Evolutionary conservation across 306 rosid genomes (phyloP), one percentile per base, ranked within the genome.

Genomic region (Pterocarpus macrocarpus): DNA sequence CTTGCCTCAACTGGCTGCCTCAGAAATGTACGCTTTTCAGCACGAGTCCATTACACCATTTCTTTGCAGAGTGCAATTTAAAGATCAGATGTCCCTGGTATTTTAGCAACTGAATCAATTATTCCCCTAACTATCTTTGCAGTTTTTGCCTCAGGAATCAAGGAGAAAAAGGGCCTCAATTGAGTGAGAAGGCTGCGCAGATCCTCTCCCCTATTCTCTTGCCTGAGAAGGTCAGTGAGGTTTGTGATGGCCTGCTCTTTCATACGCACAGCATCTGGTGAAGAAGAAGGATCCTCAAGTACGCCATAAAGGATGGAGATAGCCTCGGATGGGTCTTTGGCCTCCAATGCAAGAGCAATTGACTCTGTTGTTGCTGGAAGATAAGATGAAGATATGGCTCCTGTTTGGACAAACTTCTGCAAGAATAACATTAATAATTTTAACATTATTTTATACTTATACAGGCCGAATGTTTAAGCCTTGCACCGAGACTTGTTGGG

Each of bases 1-100:
- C 97, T 90, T 15, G 98, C 97, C 85, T 95, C 98, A 78, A 95
- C 97, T 64, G 97, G 80, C 82, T 95, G 98, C 80, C 98, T 84
- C 77, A 92, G 89, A 78, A 95, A 95, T 30, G 98, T 95, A 70
- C 97, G 89, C 86, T 92, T 95, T 84, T 95, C 98, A 16, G 83
- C 90, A 53, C 94, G 97, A 63, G 98, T 91, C 97, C 97, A 95
- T 56, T 81, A 97, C 81, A 95, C 97, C 97, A 93, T 95, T 80
- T 95, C 99, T 84, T 89, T 95, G 84, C 99, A 93, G 7, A 95
- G 91, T 71, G 92, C 72, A 75, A 93, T 91, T 83, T 95, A 97
- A 5, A 95, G 97, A 83, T 92, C 92, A 77, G 97, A 86, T 47
- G 99, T 91, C 44, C 87, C 91, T 1, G 97, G 99, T 73, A 95